Evolutionary conservation across 2,329 filamentous ascomycete species (phyloP), one percentile per base, ranked within the genome.

Genomic region (Berkeleyomyces basicola): DNA sequence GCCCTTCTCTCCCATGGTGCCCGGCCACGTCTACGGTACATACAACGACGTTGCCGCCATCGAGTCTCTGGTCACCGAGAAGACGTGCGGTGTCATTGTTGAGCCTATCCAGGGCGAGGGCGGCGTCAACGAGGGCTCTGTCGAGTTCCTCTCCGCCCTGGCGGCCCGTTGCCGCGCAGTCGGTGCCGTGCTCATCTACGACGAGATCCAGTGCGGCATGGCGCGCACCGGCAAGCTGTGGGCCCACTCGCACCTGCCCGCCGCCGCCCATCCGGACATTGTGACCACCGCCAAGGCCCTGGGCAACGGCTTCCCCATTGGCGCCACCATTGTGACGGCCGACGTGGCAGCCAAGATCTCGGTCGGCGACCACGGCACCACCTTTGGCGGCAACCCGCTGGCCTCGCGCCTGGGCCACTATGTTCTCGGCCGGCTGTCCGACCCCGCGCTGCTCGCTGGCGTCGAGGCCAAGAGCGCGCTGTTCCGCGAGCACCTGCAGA

Each of bases 81-180:
- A 85, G 67, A 97, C 93, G 0, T 96, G 91, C 69, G 91, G 90
- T 70, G 93, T 99, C 23, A 91, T 99, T 64, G 82, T 99, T 55
- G 93, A 99, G 78, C 93, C 93, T 7, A 96, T 99, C 65, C 93
- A 99, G 75, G 93, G 93, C 64, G 93, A 99, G 75, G 93, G 93
- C 14, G 93, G 93, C 67, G 87, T 99, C 60, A 87, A 92, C 68
- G 84, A 88, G 9, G 93, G 89, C 2, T 86, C 81, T 0, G 83
- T 87, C 3, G 88, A 90, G 67, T 99, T 97, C 73, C 79, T 99
- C 33, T 73, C 84, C 33, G 87, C 90, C 0, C 81, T 99, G n/a
- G 89, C 90, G 64, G 82, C 81, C 70, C 83, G 91, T 64, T 96
- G 91, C 74, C 86, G 85, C 63, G 86, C 90, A 68, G 90, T 96